phyloP scores from a whole-genome alignment of 305 asterid genomes.

The Rubia tinctorum region DNA sequence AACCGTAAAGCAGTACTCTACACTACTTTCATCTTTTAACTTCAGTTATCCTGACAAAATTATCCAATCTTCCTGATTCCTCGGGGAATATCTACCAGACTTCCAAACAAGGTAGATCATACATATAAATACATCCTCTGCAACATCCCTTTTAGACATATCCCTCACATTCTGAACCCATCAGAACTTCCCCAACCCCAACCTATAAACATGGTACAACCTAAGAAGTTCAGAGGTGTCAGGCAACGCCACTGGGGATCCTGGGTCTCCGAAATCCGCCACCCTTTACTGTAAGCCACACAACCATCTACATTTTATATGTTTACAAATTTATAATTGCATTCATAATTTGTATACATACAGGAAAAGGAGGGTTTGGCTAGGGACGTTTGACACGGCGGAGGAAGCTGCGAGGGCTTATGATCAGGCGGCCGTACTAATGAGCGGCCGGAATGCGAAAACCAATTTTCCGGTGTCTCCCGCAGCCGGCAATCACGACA shows the following conservation, averaged over 20 bases:
- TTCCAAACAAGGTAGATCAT: neutral
- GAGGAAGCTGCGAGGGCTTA: constrained; percentile 42
- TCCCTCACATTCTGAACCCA: neutral
- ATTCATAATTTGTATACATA: neutral
- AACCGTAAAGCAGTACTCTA: no score
- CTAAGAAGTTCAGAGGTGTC: constrained; percentile 82
- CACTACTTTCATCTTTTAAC: neutral
- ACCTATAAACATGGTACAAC: constrained; percentile 41
- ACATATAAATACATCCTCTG: constrained; percentile 1
- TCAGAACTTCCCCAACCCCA: neutral
- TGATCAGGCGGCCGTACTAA: constrained; percentile 40
- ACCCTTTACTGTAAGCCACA: constrained; percentile 47
- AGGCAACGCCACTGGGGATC: constrained; percentile 95
- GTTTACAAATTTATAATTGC: neutral
- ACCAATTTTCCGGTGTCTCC: constrained; percentile 34
- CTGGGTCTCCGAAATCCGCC: constrained; percentile 87
- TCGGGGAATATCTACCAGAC: neutral
- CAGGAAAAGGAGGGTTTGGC: constrained; percentile 47
- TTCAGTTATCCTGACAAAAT: neutral
- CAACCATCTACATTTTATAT: neutral
- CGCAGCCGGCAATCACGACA: neutral
- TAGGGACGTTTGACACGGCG: constrained; percentile 39
- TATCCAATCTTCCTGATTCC: neutral
- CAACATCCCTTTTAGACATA: neutral
- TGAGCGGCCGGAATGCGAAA: constrained; percentile 44